These are phyloP conservation scores for Mortierella sp. DNA, from an alignment of 371 early-diverging fungal genomes.

Conservation along the genomic window DNA sequence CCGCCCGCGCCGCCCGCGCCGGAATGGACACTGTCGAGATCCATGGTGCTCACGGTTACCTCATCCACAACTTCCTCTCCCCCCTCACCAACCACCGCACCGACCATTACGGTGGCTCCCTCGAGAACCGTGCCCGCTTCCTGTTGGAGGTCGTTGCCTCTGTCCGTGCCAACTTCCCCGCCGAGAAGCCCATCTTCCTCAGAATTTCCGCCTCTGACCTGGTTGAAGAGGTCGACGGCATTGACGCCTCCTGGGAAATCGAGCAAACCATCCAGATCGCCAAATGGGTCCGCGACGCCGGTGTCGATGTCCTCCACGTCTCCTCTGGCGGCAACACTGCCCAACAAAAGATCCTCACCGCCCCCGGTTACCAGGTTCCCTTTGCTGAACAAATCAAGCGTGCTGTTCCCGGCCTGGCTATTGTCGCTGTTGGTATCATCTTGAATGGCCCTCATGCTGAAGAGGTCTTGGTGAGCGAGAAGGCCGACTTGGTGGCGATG, in stretches of 20 bases:
- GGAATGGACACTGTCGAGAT: constrained; percentile 88
- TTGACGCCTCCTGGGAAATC: constrained; percentile 64
- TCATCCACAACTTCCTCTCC: constrained; percentile 82
- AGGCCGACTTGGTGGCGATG: constrained; percentile 34
- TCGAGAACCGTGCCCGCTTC: constrained; percentile 82
- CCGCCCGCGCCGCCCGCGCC: constrained; percentile 76
- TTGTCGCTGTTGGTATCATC: constrained; percentile 84
- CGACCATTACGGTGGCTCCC: constrained; percentile 84
- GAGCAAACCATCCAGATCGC: constrained; percentile 74
- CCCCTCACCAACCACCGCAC: constrained; percentile 85
- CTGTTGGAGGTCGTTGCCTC: constrained; percentile 71
- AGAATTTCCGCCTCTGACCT: constrained; percentile 82
- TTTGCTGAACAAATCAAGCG: constrained; percentile 72
- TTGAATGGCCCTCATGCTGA: constrained; percentile 64
- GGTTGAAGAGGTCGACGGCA: constrained; percentile 57
- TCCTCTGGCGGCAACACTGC: constrained; percentile 76
- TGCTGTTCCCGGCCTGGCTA: constrained; percentile 65
- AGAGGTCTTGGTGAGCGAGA: constrained; percentile 18
- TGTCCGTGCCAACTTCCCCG: constrained; percentile 79
- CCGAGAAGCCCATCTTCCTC: constrained; percentile 82
- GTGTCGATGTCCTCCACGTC: constrained; percentile 82
- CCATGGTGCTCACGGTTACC: constrained; percentile 85
- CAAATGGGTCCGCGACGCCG: constrained; percentile 65
- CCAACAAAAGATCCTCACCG: constrained; percentile 62
- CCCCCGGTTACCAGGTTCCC: constrained; percentile 78